Evolutionary conservation across 805 yeast genomes (phyloP).

Genomic region (Isabelozyma pseudorhagii): DNA sequence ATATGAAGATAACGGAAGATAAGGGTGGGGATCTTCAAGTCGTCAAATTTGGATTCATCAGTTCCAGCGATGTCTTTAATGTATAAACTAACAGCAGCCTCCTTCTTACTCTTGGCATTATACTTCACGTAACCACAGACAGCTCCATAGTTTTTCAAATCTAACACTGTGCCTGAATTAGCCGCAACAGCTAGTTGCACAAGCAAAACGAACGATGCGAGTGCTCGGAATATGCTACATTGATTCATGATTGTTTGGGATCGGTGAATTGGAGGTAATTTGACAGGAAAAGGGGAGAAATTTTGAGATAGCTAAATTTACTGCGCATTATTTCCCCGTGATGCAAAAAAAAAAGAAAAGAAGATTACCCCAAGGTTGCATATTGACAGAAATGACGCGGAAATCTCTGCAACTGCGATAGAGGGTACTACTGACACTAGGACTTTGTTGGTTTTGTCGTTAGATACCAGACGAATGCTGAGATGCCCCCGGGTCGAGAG

Average conservation of each 20-base stretch:
- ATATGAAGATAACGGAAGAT: slow-evolving; percentile 22
- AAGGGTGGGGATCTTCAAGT: slow-evolving; percentile 17
- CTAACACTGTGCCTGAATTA: background rate
- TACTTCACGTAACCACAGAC: slow-evolving; percentile 4
- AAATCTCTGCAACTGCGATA: too few relatives aligned
- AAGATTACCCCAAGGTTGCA: too few relatives aligned
- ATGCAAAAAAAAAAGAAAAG: too few relatives aligned
- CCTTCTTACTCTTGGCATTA: background rate
- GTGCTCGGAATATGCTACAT: background rate
- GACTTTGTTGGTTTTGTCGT: too few relatives aligned
- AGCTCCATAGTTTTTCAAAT: slow-evolving; percentile 1
- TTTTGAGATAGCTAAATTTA: too few relatives aligned
- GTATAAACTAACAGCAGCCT: slow-evolving; percentile 7
- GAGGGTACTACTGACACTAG: too few relatives aligned
- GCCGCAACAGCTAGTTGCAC: background rate
- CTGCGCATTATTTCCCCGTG: too few relatives aligned
- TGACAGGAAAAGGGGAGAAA: too few relatives aligned
- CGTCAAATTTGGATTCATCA: slow-evolving; percentile 3
- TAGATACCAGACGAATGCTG: too few relatives aligned
- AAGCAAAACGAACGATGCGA: background rate
- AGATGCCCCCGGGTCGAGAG: too few relatives aligned
- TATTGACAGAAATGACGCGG: too few relatives aligned
- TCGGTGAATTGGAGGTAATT: too few relatives aligned
- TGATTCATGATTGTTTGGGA: background rate
- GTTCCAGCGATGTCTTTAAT: slow-evolving; percentile 6